Evolutionary conservation across 129 eudicot genomes (phyloP).

Genomic region (Lactuca saligna): DNA sequence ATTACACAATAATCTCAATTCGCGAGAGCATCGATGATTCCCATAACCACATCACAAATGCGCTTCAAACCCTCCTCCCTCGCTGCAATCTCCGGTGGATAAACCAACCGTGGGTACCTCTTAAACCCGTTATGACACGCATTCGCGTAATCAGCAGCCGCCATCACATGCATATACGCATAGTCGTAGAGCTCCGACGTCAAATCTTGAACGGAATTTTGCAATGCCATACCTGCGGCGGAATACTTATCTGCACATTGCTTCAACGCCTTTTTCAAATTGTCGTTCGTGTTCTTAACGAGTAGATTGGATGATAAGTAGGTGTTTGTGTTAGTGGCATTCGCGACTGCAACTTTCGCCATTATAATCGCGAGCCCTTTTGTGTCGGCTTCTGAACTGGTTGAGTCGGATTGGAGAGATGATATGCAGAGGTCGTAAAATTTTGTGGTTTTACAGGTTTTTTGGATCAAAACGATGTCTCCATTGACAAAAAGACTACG

Average conservation of each 20-base stretch:
- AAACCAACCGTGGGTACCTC: constrained; percentile 33
- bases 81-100: constrained; percentile 34
- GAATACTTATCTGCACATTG: constrained; percentile 63
- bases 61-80: constrained; percentile 65
- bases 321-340: constrained; percentile 60
- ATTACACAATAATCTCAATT: neutral
- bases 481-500: constrained; percentile 29
- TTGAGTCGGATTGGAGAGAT: constrained; percentile 63
- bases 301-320: constrained; percentile 41
- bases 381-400: constrained; percentile 63
- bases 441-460: constrained; percentile 71
- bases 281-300: constrained; percentile 21
- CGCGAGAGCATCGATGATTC: constrained; percentile 60
- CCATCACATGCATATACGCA: constrained; percentile 75
- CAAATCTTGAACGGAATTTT: constrained; percentile 51
- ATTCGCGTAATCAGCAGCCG: constrained; percentile 78
- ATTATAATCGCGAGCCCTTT: constrained; percentile 71
- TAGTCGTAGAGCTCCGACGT: constrained; percentile 55
- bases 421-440: constrained; percentile 74
- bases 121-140: constrained; percentile 63
- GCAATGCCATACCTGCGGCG: constrained; percentile 54
- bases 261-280: constrained; percentile 38
- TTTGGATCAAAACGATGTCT: constrained; percentile 54
- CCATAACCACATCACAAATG: constrained; percentile 76
- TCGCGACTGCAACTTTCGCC: constrained; percentile 48